Conservation (phyloP, 2,329 filamentous ascomycete species). For the Beauveria varroae region DNA sequence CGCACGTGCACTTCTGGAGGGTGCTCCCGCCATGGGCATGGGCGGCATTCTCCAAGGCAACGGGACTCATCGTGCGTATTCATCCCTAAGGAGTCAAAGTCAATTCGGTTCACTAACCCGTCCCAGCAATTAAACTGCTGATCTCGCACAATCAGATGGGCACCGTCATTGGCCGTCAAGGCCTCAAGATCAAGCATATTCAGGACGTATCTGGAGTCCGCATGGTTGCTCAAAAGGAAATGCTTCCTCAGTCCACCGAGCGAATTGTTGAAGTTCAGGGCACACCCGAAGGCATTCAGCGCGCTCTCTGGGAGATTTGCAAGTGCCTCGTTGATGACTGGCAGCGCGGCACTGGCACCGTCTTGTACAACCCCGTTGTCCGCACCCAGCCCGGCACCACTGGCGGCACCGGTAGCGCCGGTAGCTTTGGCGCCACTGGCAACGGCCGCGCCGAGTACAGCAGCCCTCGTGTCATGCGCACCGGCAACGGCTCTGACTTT, state of each 20-base stretch:
- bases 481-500: conserved; percentile 95
- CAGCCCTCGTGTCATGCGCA: conserved; percentile 76
- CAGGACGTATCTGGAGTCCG: conserved; percentile 94
- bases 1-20: conserved; percentile 83
- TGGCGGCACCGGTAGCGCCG: conserved; percentile 33
- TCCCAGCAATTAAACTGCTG: conserved; percentile 83
- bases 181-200: conserved; percentile 98
- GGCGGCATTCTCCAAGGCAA: conserved; percentile 79
- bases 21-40: conserved; percentile 93
- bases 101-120: conserved; percentile 10
- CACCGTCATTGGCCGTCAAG: conserved; percentile 94
- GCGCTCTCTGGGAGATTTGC: conserved; percentile 96
- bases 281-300: conserved; percentile 89
- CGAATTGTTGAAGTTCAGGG: conserved; percentile 96
- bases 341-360: conserved; percentile 93
- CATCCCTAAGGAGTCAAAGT: too few species aligned
- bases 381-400: conserved; percentile 62
- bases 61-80: conserved; percentile 76
- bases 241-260: conserved; percentile 98
- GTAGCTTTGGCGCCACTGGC: conserved; percentile 32
- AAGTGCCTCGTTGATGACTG: conserved; percentile 97
- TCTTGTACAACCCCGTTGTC: conserved; percentile 94
- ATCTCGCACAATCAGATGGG: conserved; percentile 99
- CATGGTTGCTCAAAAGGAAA: conserved; percentile 99
- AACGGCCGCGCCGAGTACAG: conserved; percentile 44